Evolutionary conservation across 2,329 filamentous ascomycete species (phyloP), one percentile per base, ranked within the genome.

Genomic region (Falciphora oryzae): DNA sequence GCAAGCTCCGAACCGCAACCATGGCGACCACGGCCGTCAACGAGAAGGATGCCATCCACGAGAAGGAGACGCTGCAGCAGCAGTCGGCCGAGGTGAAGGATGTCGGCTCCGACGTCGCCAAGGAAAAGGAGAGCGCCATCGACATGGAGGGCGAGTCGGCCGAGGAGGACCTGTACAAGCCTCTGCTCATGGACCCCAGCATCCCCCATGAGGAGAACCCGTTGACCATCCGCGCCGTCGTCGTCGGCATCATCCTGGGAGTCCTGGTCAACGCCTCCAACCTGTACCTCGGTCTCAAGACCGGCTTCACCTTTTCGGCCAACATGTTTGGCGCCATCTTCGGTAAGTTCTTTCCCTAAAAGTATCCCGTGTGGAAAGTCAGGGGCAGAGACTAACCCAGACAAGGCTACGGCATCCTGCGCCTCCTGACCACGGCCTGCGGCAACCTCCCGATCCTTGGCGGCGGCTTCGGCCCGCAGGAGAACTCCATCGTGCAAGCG

Each of bases 401-500:
- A 6, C 44, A 22, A 53, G 22, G 44, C 87, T 85, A 80, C 66
- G 84, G 81, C 7, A 78, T 87, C 66, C 75, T 87, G 70, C 83
- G 84, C 68, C 75, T 83, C 65, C 73, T 85, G n/a, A 80, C 80
- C 16, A 81, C 78, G 68, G 73, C 79, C 85, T 56, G 83, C 83
- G 10, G 83, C 83, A 31, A 76, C 13, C 72, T 83, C 27, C 79
- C 80, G 16, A 74, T 87, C 14, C 83, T 84, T 27, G 80, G 79
- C 2, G 73, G 73, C 35, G 86, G 14, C 53, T 65, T 87, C 66
- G 85, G 85, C 1, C 85, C 85, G 13, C 83, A 85, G 69, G 85
- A 87, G 72, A 87, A 87, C 76, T 85, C 69, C 85, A 86, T 85
- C 85, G 74, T 85, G 83, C 75, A 80, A 85, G 71, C 77, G 85